A percentile compares a stretch with the other conserved stretches of the same genome.
phyloP scores from a whole-genome alignment of 805 yeast species.

The Yamadazyma kitorensis region DNA sequence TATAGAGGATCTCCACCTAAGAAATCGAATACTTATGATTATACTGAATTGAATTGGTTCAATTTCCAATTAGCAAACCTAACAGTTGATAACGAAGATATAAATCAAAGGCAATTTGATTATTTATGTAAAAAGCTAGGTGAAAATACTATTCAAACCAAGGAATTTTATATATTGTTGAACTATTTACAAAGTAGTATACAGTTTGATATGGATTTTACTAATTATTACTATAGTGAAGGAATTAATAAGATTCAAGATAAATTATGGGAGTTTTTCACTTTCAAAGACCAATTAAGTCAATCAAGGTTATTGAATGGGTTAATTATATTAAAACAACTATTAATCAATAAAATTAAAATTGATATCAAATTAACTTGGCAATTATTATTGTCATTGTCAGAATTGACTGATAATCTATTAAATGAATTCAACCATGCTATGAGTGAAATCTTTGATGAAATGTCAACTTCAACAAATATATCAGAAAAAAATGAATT shows the following conservation, averaged over 20 bases:
- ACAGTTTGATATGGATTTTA: conserved; percentile 14
- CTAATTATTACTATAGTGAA: conserved; percentile 14
- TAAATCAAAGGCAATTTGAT: conserved; percentile 8
- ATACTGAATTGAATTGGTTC: conserved; percentile 37
- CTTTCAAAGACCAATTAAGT: conserved; percentile 4
- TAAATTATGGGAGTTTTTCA: conserved; percentile 16
- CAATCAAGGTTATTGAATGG: conserved; percentile 23
- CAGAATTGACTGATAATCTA: conserved; percentile 17
- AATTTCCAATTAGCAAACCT: conserved; percentile 32
- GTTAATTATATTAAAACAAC: conserved; percentile 34
- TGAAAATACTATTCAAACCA: conserved; percentile 4
- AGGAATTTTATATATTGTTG: conserved; percentile 9
- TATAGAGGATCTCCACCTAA: conserved; percentile 33
- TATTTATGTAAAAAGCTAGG: conserved; percentile 6
- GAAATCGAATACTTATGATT: conserved; percentile 25
- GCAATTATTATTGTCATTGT: conserved; percentile 19
- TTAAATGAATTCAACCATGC: conserved; percentile 14
- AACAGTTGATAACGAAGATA: conserved; percentile 1
- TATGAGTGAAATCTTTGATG: conserved; percentile 12
- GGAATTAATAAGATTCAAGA: conserved; percentile 17
- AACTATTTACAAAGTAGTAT: conserved; percentile 16
- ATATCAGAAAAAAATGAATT: background rate
- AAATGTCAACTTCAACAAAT: conserved; percentile 2
- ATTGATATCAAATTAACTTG: conserved; percentile 23
- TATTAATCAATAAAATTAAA: conserved; percentile 24